A percentile compares a stretch with the other conserved stretches of the same genome.
phyloP scores from a whole-genome alignment of 139 green algal species.

The Haematococcus lacustris region DNA sequence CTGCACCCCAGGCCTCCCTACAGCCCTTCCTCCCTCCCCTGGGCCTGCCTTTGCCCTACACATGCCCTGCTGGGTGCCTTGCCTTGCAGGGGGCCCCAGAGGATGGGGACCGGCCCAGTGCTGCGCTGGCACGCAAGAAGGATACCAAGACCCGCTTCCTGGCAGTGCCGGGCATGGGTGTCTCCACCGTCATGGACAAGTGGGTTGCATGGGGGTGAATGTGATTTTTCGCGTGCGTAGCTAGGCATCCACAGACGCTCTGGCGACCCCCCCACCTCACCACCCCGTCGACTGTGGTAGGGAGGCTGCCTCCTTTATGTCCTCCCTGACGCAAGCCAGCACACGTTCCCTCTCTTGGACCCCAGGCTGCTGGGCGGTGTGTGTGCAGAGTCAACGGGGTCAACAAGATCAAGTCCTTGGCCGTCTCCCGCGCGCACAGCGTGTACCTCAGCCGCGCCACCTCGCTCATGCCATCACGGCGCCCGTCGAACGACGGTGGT shows the following conservation, averaged over 20 bases:
- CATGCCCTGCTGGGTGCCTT: neutral
- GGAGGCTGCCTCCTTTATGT: no score
- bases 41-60: neutral
- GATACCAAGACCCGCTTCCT: conserved; percentile 1
- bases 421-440: neutral
- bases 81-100: neutral
- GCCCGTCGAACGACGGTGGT: neutral
- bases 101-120: neutral
- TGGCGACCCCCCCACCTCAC: no score
- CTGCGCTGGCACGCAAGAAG: neutral
- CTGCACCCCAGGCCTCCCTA: neutral
- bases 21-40: neutral
- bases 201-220: no score
- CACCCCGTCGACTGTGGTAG: no score
- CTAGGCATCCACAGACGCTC: no score
- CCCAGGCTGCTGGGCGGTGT: neutral
- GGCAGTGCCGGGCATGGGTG: neutral
- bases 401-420: conserved; percentile 2
- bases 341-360: neutral
- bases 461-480: neutral
- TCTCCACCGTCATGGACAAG: neutral
- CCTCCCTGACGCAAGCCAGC: neutral
- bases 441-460: neutral
- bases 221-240: no score
- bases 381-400: conserved; percentile 1